A percentile compares a stretch with the other conserved stretches of the same genome.
Evolutionary conservation across 805 yeast species (phyloP).

Genomic region (Candida pseudofarinosa): DNA sequence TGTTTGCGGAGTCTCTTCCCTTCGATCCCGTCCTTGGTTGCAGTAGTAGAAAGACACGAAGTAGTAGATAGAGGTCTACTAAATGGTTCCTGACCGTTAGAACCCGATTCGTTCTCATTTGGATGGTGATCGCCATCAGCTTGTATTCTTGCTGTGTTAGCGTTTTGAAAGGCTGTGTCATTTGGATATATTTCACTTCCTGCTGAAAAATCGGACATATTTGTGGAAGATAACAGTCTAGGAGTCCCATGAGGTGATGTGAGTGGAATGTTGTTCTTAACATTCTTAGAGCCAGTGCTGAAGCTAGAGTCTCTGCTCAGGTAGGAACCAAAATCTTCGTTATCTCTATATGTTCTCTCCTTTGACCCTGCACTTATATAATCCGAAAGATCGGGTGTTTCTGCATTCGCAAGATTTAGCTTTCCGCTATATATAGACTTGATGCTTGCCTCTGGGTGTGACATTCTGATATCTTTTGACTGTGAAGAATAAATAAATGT

Average conservation of each 20-base stretch:
- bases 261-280: conserved; percentile 8
- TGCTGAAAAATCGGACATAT: conserved; percentile 22
- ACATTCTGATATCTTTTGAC: conserved; percentile 18
- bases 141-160: not conserved
- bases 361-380: conserved; percentile 2
- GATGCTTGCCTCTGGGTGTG: conserved; percentile 42
- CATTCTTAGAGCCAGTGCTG: conserved; percentile 18
- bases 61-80: conserved; percentile 63
- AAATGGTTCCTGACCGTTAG: conserved; percentile 15
- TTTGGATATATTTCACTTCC: conserved; percentile 21
- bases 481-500: no score
- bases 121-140: not conserved
- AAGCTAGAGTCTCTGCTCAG: conserved; percentile 14
- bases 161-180: not conserved
- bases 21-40: conserved; percentile 71
- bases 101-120: not conserved
- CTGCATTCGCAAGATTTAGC: conserved; percentile 22
- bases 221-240: conserved; percentile 11
- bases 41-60: conserved; percentile 67
- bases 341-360: not conserved
- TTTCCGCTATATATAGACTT: conserved; percentile 36
- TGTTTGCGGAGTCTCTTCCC: conserved; percentile 52
- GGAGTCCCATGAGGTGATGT: conserved; percentile 1
- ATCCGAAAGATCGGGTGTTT: conserved; percentile 18
- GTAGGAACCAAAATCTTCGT: conserved; percentile 10